phyloP scores from a whole-genome alignment of 2,329 filamentous ascomycete species.

The Aspergillus fructus region DNA sequence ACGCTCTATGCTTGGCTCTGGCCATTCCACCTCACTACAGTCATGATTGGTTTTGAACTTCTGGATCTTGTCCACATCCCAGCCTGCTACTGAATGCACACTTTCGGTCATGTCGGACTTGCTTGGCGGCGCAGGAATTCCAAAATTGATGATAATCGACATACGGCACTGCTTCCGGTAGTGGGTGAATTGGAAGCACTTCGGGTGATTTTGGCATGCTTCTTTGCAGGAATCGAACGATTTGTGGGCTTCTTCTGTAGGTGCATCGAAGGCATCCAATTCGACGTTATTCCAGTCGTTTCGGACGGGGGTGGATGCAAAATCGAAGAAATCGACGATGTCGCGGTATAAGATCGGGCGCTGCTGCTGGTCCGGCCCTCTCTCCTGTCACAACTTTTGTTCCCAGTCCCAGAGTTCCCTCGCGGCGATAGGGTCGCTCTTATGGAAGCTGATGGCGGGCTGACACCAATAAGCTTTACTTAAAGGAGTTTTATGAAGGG shows the following conservation, averaged over 20 bases:
- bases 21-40: conserved; percentile 17
- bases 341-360: conserved; percentile 24
- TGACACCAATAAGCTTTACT: conserved; percentile 52
- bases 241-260: conserved; percentile 26
- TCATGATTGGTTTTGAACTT: conserved; percentile 18
- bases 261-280: conserved; percentile 31
- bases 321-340: conserved; percentile 29
- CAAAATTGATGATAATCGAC: conserved; percentile 22
- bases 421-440: conserved; percentile 25
- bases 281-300: conserved; percentile 37
- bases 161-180: conserved; percentile 24
- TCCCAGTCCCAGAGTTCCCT: conserved; percentile 3
- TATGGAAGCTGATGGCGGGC: conserved; percentile 52
- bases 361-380: background rate
- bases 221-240: conserved; percentile 30
- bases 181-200: conserved; percentile 29
- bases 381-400: background rate
- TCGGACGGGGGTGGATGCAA: conserved; percentile 21
- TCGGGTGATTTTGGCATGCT: conserved; percentile 23
- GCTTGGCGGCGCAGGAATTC: conserved; percentile 12
- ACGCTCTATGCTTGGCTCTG: conserved; percentile 13
- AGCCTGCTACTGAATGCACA: conserved; percentile 23
- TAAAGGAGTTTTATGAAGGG: conserved; percentile 51
- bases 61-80: conserved; percentile 28
- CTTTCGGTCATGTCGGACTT: background rate